These are phyloP conservation scores for Zanthoxylum bungeanum DNA, from an alignment of 345 rosid species.

Conservation along the genomic window DNA sequence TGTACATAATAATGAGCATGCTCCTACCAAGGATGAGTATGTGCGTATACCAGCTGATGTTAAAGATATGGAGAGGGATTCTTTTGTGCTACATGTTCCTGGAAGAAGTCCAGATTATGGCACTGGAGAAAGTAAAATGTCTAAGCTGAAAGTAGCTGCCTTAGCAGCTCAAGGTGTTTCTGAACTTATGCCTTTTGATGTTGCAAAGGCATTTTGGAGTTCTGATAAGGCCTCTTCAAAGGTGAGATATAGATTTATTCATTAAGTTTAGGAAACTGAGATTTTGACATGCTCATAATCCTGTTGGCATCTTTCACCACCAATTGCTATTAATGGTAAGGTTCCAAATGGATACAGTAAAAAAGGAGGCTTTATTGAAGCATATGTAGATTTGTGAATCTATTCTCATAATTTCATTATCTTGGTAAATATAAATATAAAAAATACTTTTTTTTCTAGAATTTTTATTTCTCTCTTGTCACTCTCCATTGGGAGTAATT, in stretches of 20 bases:
- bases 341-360: neutral
- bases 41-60: constrained; percentile 75
- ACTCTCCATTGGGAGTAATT: neutral
- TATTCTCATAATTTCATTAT: neutral
- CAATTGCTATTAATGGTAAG: neutral
- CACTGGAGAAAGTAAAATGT: constrained; percentile 38
- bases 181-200: constrained; percentile 90
- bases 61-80: constrained; percentile 62
- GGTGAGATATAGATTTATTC: constrained; percentile 39
- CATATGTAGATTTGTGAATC: neutral
- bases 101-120: constrained; percentile 44
- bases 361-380: neutral
- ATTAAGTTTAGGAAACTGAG: constrained; percentile 7
- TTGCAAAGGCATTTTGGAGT: constrained; percentile 82
- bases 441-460: neutral
- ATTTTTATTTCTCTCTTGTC: neutral
- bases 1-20: constrained; percentile 71
- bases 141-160: constrained; percentile 68
- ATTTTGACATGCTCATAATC: neutral
- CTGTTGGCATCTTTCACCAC: neutral
- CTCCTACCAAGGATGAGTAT: constrained; percentile 61
- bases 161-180: constrained; percentile 80
- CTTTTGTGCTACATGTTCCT: constrained; percentile 70
- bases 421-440: neutral
- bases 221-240: constrained; percentile 73